Evolutionary conservation across 208 protist species (phyloP).

Genomic region (Phytomonas sp.): DNA sequence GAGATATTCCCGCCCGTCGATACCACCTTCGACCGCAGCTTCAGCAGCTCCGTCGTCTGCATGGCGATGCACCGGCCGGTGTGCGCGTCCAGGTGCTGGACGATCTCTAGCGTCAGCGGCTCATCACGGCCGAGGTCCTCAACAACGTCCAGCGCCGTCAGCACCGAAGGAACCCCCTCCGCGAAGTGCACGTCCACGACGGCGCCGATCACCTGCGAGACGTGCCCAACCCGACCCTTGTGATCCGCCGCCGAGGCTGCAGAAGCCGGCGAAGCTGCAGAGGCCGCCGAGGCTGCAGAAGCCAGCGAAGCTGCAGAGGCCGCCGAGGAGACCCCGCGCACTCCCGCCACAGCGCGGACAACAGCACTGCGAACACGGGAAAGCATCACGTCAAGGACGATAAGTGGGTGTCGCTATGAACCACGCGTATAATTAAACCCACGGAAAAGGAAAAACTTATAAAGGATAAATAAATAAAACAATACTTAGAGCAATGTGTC

Average conservation of each 20-base stretch:
- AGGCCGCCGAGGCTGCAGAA: conserved; percentile 8
- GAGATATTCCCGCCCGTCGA: conserved; percentile 94
- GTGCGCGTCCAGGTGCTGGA: conserved; percentile 94
- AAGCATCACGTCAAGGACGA: conserved; percentile 25
- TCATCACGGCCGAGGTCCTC: conserved; percentile 67
- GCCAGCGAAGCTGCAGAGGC: conserved; percentile 4
- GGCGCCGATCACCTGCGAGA: conserved; percentile 96
- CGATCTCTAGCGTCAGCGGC: conserved; percentile 95
- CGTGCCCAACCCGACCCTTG: conserved; percentile 76
- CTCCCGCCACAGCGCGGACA: conserved; percentile 21
- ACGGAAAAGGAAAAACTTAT: conserved; percentile 13
- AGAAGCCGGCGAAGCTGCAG: conserved; percentile 9
- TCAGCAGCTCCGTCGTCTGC: conserved; percentile 96
- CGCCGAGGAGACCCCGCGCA: conserved; percentile 18
- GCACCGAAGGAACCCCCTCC: conserved; percentile 92
- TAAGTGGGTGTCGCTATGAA: conserved; percentile 13
- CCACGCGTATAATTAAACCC: too few relatives aligned
- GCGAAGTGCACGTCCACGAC: conserved; percentile 98
- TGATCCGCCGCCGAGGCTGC: conserved; percentile 31
- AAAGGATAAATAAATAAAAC: background rate
- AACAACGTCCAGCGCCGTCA: conserved; percentile 93
- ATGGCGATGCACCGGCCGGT: conserved; percentile 97
- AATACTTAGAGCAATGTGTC: background rate
- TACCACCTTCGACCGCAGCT: conserved; percentile 89
- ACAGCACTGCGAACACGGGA: conserved; percentile 50